Percentiles rank a stretch among this genome's conserved stretches.
Evolutionary conservation across 2,329 filamentous ascomycete genomes (phyloP).

Genomic region (Curvularia hawaiiensis): DNA sequence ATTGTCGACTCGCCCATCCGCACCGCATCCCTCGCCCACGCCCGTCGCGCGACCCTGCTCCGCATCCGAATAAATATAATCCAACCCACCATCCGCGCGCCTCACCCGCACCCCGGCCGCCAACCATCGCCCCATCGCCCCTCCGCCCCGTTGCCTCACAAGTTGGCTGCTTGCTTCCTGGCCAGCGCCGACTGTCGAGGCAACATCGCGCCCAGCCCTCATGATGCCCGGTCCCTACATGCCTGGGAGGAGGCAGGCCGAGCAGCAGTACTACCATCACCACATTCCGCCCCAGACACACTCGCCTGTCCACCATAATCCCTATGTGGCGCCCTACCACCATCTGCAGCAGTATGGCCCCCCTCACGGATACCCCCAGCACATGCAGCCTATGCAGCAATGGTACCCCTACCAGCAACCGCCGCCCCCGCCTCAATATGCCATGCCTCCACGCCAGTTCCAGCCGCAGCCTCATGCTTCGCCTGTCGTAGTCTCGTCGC

Average conservation of each 20-base stretch:
- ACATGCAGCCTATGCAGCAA: constrained; percentile 46
- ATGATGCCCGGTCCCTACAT: constrained; percentile 72
- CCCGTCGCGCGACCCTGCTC: constrained; percentile 36
- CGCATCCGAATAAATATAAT: constrained; percentile 35
- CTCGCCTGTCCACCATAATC: constrained; percentile 26
- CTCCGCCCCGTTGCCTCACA: constrained; percentile 44
- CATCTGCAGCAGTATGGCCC: constrained; percentile 49
- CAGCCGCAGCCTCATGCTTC: constrained; percentile 48
- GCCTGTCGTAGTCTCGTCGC: constrained; percentile 54
- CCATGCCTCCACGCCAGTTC: constrained; percentile 47
- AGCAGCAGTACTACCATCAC: constrained; percentile 44
- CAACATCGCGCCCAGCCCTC: constrained; percentile 61
- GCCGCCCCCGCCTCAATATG: constrained; percentile 41
- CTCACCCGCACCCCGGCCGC: constrained; percentile 12
- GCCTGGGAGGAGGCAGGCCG: constrained; percentile 49
- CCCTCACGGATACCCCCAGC: constrained; percentile 48
- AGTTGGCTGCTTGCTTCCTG: constrained; percentile 45
- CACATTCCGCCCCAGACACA: constrained; percentile 28
- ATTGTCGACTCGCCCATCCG: constrained; percentile 28
- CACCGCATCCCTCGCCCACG: constrained; percentile 21
- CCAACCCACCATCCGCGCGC: constrained; percentile 17
- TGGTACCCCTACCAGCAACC: constrained; percentile 50
- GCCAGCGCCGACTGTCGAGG: constrained; percentile 48
- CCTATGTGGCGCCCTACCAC: constrained; percentile 44
- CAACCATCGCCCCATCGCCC: constrained; percentile 5